These are phyloP conservation scores for Claviceps arundinis DNA, from an alignment of 2,329 filamentous ascomycete genomes.

Conservation along the genomic window DNA sequence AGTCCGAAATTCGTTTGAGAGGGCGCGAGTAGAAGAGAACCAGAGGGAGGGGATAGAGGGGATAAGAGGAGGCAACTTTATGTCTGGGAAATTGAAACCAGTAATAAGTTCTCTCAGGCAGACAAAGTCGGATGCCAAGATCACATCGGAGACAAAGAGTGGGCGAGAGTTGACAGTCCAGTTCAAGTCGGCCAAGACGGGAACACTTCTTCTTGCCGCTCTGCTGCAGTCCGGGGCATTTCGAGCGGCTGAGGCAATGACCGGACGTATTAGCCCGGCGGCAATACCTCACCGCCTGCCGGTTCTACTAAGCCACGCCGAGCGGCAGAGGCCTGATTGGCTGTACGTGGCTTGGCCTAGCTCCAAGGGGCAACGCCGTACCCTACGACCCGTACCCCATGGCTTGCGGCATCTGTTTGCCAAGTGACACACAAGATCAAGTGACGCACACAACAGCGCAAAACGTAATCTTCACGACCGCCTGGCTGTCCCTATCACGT, in stretches of 20 bases:
- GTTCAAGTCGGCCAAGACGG: background rate
- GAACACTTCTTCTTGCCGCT: background rate
- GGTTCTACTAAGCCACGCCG: constrained; percentile 4
- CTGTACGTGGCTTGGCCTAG: background rate
- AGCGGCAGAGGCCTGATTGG: constrained; percentile 6
- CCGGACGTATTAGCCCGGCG: constrained; percentile 9
- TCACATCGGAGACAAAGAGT: background rate
- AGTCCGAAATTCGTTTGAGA: background rate
- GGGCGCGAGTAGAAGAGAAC: background rate
- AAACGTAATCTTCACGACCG: background rate
- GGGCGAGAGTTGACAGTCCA: background rate
- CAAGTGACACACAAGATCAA: background rate
- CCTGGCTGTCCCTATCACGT: background rate
- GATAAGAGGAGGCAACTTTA: background rate
- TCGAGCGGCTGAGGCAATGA: background rate
- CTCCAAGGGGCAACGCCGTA: background rate
- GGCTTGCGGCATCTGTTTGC: no score
- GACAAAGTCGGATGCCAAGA: background rate
- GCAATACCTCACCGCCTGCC: constrained; percentile 10
- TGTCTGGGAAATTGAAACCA: no score
- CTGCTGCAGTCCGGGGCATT: background rate
- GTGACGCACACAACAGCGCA: background rate
- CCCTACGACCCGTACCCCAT: no score
- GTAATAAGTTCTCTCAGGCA: background rate
- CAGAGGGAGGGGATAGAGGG: background rate